phyloP scores from a whole-genome alignment of 768 basidiomycete genomes.

The Trichaptum fuscoviolaceum region DNA sequence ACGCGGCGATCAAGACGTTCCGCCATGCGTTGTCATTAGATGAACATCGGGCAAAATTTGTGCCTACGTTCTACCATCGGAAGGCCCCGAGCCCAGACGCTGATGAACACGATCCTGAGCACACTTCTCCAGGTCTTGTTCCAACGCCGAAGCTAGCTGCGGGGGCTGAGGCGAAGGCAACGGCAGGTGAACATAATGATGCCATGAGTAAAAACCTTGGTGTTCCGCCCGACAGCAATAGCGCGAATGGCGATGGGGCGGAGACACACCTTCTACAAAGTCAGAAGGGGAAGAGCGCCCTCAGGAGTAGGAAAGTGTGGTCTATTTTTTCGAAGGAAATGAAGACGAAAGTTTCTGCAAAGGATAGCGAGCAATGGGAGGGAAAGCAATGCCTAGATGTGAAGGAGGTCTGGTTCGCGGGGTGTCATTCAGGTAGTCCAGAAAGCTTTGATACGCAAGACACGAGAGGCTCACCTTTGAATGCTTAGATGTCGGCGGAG shows the following conservation, averaged over 20 bases:
- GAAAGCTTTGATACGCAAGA: not conserved
- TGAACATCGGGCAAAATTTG: constrained; percentile 68
- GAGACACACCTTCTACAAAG: not conserved
- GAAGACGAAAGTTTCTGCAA: not conserved
- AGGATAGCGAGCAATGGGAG: not conserved
- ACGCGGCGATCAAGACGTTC: constrained; percentile 61
- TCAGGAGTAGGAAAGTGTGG: not conserved
- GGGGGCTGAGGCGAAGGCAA: not conserved
- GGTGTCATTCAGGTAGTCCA: constrained; percentile 62
- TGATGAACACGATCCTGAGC: constrained; percentile 25
- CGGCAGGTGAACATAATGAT: not conserved
- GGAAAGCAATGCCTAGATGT: constrained; percentile 38
- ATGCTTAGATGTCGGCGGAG: constrained; percentile 64
- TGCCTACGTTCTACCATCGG: constrained; percentile 58
- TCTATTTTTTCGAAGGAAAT: not conserved
- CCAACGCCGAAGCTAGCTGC: not conserved
- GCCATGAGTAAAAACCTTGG: not conserved
- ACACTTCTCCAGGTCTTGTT: constrained; percentile 12
- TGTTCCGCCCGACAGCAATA: not conserved
- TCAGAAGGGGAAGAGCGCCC: not conserved
- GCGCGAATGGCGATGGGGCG: not conserved
- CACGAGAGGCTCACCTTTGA: not conserved
- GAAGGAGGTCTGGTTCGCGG: constrained; percentile 77
- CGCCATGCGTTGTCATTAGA: constrained; percentile 76
- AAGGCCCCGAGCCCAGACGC: constrained; percentile 24